Evolutionary conservation across 768 basidiomycete species (phyloP), one percentile per base, ranked within the genome.

Genomic region (Pisolithus sp.): DNA sequence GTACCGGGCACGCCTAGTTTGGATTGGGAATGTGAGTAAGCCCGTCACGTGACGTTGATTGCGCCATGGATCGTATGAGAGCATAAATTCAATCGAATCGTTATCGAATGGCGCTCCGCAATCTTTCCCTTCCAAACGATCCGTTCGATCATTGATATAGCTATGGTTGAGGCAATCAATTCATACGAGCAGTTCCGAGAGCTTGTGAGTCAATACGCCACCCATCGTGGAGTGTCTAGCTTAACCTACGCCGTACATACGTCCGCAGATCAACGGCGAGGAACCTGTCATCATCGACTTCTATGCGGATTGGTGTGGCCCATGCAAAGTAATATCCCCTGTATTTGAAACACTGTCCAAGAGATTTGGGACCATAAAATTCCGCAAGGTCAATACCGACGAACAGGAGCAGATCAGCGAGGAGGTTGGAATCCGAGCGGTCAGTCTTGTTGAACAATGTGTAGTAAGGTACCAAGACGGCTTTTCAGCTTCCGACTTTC

Each of bases 351-450:
- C 6, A 1, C 30, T 53, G 4, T 51, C 53, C 0, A 0, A 17
- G 1, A 12, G 54, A 12, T 42, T 48, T 0, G 52, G 60, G 4
- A 54, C n/a, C n/a, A 60, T 83, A 53, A 71, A 71, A 17, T 89
- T 86, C 70, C 84, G 81, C 75, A 89, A 86, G 65, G 77, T 89
- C 53, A 81, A 91, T 56, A 77, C 86, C 20, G 87, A 91, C 58
- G 68, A 69, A 31, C 76, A 76, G 51, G 42, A 56, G 3, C 70
- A 73, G 0, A 77, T 83, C 52, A 58, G 77, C 2, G 65, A 76
- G 53, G 80, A 83, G 65, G 77, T 78, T 51, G 75, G 75, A 18
- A 45, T 34, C 17, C 9, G 18, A 18, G 9, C 44, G 51, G 38
- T 49, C 31, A 52, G 49, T 34, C 7, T 17, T 34, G 12, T 34